phyloP scores from a whole-genome alignment of 768 basidiomycete genomes.

The Crassisporium funariophilum region DNA sequence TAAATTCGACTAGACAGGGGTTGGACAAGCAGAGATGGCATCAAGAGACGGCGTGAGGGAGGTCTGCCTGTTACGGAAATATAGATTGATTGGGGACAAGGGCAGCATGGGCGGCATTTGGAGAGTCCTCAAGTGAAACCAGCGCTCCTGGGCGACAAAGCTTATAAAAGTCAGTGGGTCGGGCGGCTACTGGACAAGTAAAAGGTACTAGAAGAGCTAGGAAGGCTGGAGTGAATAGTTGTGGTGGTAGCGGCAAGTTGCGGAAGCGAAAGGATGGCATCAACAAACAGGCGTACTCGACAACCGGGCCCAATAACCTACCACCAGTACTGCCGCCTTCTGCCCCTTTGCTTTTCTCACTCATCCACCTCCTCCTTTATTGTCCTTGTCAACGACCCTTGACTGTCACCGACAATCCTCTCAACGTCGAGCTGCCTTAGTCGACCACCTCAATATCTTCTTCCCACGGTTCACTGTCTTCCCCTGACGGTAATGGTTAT shows the following conservation, averaged over 20 bases:
- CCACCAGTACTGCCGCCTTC: slow-evolving; percentile 18
- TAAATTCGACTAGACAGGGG: not conserved
- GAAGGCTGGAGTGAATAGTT: slow-evolving; percentile 10
- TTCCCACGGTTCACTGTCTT: slow-evolving; percentile 25
- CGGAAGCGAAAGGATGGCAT: slow-evolving; percentile 21
- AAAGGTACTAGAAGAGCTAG: not conserved
- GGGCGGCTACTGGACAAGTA: slow-evolving; percentile 1
- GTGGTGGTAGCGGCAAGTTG: slow-evolving; percentile 26
- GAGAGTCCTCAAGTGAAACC: slow-evolving; percentile 1
- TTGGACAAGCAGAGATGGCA: slow-evolving; percentile 9
- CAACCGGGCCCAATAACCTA: slow-evolving; percentile 26
- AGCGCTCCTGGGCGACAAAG: too few relatives aligned
- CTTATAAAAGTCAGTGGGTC: too few relatives aligned
- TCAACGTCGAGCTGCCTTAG: slow-evolving; percentile 6
- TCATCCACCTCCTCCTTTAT: slow-evolving; percentile 19
- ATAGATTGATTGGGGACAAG: slow-evolving; percentile 10
- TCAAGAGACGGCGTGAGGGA: slow-evolving; percentile 21
- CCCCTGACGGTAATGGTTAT: slow-evolving; percentile 19
- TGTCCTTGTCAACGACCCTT: slow-evolving; percentile 14
- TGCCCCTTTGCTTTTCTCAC: slow-evolving; percentile 23
- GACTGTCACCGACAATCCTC: slow-evolving; percentile 15
- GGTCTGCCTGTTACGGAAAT: slow-evolving; percentile 16
- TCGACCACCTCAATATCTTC: slow-evolving; percentile 12
- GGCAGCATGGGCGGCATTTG: not conserved
- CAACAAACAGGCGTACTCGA: slow-evolving; percentile 26